A percentile compares a stretch with the other conserved stretches of the same genome.
Evolutionary conservation across 208 protist species (phyloP).

Genomic region (Leishmania arabica): DNA sequence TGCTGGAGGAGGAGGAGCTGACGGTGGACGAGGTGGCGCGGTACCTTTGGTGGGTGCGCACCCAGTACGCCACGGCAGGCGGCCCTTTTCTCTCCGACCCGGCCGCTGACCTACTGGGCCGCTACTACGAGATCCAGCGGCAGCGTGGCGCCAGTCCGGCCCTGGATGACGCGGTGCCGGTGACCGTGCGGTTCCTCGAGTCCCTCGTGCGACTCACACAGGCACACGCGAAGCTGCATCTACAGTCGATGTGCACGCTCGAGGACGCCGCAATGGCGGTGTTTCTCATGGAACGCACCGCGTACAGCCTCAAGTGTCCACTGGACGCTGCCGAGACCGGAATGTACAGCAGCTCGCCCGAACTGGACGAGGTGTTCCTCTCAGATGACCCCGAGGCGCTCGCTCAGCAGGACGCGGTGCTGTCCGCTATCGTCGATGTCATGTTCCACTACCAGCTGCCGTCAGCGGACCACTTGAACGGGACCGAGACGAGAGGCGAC

Average conservation of each 20-base stretch:
- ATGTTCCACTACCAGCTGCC: conserved; percentile 51
- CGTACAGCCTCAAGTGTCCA: conserved; percentile 82
- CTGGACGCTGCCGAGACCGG: conserved; percentile 57
- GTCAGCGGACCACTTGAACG: conserved; percentile 9
- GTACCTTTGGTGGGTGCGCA: conserved; percentile 80
- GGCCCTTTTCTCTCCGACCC: conserved; percentile 73
- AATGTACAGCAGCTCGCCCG: conserved; percentile 75
- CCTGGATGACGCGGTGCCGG: conserved; percentile 89
- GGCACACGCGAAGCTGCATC: conserved; percentile 95
- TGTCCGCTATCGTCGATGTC: conserved; percentile 59
- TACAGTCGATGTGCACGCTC: conserved; percentile 68
- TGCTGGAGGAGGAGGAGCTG: conserved; percentile 34
- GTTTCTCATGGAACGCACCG: conserved; percentile 87
- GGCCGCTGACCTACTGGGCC: conserved; percentile 70
- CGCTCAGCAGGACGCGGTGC: conserved; percentile 48
- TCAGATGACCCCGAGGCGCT: conserved; percentile 36
- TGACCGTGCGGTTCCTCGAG: conserved; percentile 97
- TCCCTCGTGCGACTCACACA: conserved; percentile 94
- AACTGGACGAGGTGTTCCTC: conserved; percentile 78
- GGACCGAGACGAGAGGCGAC: conserved; percentile 11
- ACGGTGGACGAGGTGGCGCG: conserved; percentile 62
- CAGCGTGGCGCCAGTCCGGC: conserved; percentile 67
- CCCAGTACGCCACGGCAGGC: conserved; percentile 65
- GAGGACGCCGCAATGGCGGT: conserved; percentile 89
- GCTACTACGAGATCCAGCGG: conserved; percentile 81